These are phyloP conservation scores for Cardamine occulta DNA, from an alignment of 345 rosid genomes.

Conservation along the genomic window DNA sequence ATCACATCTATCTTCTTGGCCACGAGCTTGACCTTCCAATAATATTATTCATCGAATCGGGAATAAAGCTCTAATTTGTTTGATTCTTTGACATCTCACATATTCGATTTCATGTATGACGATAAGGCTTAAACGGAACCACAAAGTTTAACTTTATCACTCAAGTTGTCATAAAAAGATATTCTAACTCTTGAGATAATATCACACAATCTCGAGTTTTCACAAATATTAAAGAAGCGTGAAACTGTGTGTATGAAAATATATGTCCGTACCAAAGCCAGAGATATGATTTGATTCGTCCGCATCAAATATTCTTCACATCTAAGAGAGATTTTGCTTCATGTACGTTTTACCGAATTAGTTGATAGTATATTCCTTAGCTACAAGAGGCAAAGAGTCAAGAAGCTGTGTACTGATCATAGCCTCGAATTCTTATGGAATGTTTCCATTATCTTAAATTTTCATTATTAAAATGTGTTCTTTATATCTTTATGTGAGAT, in stretches of 20 bases:
- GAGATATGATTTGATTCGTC: slow-evolving; percentile 12
- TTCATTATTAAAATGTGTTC: background rate
- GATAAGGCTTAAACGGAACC: slow-evolving; percentile 32
- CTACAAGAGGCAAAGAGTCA: slow-evolving; percentile 34
- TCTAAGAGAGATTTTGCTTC: slow-evolving; percentile 2
- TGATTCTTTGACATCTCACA: slow-evolving; percentile 28
- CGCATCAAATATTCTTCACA: slow-evolving; percentile 24
- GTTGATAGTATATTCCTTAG: slow-evolving; percentile 23
- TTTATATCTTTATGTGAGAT: slow-evolving; percentile 4
- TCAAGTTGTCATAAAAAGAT: slow-evolving; percentile 30
- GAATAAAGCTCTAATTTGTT: slow-evolving; percentile 30
- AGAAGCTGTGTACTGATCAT: slow-evolving; percentile 4
- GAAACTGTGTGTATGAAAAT: background rate
- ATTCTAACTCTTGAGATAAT: slow-evolving; percentile 10
- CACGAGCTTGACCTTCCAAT: slow-evolving; percentile 31
- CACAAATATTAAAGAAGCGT: slow-evolving; percentile 14
- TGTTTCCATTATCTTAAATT: slow-evolving; percentile 2
- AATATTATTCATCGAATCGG: slow-evolving; percentile 14
- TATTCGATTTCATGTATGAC: slow-evolving; percentile 35
- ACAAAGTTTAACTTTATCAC: slow-evolving; percentile 9
- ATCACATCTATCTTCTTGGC: slow-evolving; percentile 22
- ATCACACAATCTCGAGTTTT: slow-evolving; percentile 35
- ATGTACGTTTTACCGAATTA: slow-evolving; percentile 9
- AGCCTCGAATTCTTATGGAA: slow-evolving; percentile 12
- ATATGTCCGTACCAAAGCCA: background rate